Percentiles rank a stretch among this genome's conserved stretches.
phyloP scores from a whole-genome alignment of 78 protist species.

The Dictyostelium brefeldianum region DNA sequence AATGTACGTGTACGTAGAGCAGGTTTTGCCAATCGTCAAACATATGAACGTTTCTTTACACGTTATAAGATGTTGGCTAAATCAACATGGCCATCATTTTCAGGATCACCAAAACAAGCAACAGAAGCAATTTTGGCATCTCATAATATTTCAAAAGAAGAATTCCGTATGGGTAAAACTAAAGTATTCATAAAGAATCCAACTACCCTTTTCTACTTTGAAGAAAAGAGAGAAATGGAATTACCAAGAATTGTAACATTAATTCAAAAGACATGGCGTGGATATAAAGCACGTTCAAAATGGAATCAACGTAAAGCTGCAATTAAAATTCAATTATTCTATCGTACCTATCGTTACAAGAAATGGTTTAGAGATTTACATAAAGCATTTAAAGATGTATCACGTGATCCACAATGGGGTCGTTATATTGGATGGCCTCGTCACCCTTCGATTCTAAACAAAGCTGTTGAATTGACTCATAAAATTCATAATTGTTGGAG shows the following conservation, averaged over 20 bases:
- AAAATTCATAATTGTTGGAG: constrained; percentile 81
- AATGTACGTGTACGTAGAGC: constrained; percentile 96
- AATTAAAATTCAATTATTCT: constrained; percentile 71
- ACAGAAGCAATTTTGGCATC: constrained; percentile 47
- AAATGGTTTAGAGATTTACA: constrained; percentile 61
- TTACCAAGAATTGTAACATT: constrained; percentile 81
- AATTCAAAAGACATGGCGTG: constrained; percentile 86
- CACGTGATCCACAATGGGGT: constrained; percentile 55
- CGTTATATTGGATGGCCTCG: constrained; percentile 50
- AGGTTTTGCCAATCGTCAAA: constrained; percentile 94
- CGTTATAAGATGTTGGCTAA: constrained; percentile 87
- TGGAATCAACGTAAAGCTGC: constrained; percentile 72
- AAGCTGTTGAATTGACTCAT: constrained; percentile 52
- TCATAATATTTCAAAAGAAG: constrained; percentile 45
- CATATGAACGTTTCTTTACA: constrained; percentile 84
- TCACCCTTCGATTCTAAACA: constrained; percentile 46
- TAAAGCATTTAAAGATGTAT: constrained; percentile 42
- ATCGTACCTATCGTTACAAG: constrained; percentile 46
- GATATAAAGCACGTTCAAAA: constrained; percentile 35
- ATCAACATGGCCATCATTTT: constrained; percentile 79
- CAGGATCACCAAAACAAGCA: constrained; percentile 42
- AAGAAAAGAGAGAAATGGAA: constrained; percentile 76
- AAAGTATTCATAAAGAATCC: constrained; percentile 92
- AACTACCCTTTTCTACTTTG: constrained; percentile 82
- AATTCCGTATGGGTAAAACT: constrained; percentile 90